Evolutionary conservation across 768 basidiomycete species (phyloP), one percentile per base, ranked within the genome.

Genomic region (Mycena floridula): DNA sequence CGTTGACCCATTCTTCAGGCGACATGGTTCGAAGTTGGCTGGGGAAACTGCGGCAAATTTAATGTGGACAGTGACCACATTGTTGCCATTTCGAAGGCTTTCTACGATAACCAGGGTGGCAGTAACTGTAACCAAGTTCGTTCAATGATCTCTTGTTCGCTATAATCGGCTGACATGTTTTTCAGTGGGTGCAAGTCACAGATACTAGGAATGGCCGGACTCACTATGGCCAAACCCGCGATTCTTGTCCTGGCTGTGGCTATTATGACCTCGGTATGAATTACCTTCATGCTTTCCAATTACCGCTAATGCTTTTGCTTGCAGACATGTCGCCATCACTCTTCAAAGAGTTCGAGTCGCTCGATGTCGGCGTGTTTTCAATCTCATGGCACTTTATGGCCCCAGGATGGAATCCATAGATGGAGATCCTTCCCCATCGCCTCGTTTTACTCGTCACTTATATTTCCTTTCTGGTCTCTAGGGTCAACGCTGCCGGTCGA

Each of bases 281-380:
- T 4, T 18, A 7, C 32, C 18, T 7, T 7, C 13, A 7, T 7
- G 13, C 15, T 7, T 35, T 13, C 32, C 15, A 15, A 15, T 13
- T 18, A 4, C 7, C 7, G 32, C 7, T 35, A 35, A 35, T 3
- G 18, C 32, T 27, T 6, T 11, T 44, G 24, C 18, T 22, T 57
- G n/a, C n/a, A 88, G 85, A 88, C 58, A 73, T 87, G 78, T 85
- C 82, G 23, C 73, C 74, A 7, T 66, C 68, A 6, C 56, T 83
- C 25, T 88, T 88, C 62, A 3, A 75, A 54, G 50, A 75, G 46
- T 56, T 88, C 37, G 75, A 62, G 15, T 22, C 54, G 4, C 73
- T 82, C 37, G 57, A 50, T 46, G 56, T 60, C 8, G 85, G 85
- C 25, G 69, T 69, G 30, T 57, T 86, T 26, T 45, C 54, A n/a